Conservation (phyloP, 106 monocot genomes). For the Cymbidium sinense region DNA sequence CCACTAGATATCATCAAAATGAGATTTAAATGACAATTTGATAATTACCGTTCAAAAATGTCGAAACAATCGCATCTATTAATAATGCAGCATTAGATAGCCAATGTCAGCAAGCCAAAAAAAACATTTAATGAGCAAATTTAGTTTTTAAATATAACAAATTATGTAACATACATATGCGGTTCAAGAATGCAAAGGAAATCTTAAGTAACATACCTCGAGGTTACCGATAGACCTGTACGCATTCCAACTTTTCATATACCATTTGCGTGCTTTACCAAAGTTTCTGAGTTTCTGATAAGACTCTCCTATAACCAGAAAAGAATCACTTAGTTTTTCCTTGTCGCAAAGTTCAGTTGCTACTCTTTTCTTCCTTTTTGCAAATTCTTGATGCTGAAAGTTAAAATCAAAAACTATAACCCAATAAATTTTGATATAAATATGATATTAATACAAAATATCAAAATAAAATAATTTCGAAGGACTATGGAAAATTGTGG, state of each 20-base stretch:
- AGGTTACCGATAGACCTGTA: constrained; percentile 76
- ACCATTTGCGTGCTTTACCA: constrained; percentile 90
- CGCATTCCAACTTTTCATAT: constrained; percentile 85
- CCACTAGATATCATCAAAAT: neutral
- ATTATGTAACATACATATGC: neutral
- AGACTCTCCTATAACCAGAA: constrained; percentile 77
- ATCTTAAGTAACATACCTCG: constrained; percentile 45
- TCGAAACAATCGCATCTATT: neutral
- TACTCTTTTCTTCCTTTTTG: constrained; percentile 90
- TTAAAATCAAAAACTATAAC: neutral
- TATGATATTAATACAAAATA: neutral
- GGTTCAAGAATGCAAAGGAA: neutral
- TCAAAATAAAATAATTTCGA: neutral
- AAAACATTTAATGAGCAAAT: neutral
- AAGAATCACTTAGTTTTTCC: constrained; percentile 88
- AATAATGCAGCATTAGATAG: no score
- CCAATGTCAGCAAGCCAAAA: no score
- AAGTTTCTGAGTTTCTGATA: constrained; percentile 90
- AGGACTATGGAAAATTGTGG: neutral
- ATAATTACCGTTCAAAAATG: neutral
- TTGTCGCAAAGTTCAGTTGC: constrained; percentile 73
- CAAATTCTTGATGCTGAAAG: constrained; percentile 81
- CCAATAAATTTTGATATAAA: neutral
- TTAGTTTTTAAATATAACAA: constrained; percentile 3
- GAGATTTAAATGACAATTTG: neutral